A percentile compares a stretch with the other conserved stretches of the same genome.
phyloP scores from a whole-genome alignment of 2,329 filamentous ascomycete genomes.

The Ophiocordyceps camponoti-rufipedis region DNA sequence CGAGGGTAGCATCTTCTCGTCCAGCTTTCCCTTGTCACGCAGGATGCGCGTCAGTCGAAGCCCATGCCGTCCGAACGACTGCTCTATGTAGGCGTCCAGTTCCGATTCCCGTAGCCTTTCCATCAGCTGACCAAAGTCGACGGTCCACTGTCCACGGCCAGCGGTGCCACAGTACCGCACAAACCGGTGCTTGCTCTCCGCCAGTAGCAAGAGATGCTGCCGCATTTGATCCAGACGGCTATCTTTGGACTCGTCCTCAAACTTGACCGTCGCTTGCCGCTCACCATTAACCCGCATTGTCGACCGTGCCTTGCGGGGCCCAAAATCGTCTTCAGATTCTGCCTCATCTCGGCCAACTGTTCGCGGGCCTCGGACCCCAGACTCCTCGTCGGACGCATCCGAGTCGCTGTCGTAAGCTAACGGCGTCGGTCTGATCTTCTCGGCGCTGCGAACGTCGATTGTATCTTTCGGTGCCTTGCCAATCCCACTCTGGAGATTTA shows the following conservation, averaged over 20 bases:
- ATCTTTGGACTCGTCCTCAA: constrained; percentile 27
- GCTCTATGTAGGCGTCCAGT: constrained; percentile 64
- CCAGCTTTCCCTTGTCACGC: constrained; percentile 75
- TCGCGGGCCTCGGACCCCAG: constrained; percentile 5
- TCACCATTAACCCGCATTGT: constrained; percentile 15
- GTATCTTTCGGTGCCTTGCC: constrained; percentile 32
- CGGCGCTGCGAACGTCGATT: constrained; percentile 25
- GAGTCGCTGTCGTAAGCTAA: constrained; percentile 16
- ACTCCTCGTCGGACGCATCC: constrained; percentile 14
- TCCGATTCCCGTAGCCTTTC: constrained; percentile 56
- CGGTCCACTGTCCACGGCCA: constrained; percentile 57
- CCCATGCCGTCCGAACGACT: constrained; percentile 57
- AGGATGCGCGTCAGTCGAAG: constrained; percentile 75
- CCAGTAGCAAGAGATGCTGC: constrained; percentile 54
- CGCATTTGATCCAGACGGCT: constrained; percentile 42
- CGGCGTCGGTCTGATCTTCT: constrained; percentile 25
- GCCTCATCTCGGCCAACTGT: constrained; percentile 13
- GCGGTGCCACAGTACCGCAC: constrained; percentile 45
- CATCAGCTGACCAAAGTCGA: constrained; percentile 63
- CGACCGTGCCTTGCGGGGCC: constrained; percentile 7
- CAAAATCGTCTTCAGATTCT: constrained; percentile 7
- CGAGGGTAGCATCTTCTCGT: constrained; percentile 74
- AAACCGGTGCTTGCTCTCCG: constrained; percentile 51
- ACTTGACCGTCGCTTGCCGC: constrained; percentile 27
- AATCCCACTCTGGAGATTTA: constrained; percentile 38